Evolutionary conservation across 441 rosid genomes (phyloP).

Genomic region (Eutrema salsugineum): DNA sequence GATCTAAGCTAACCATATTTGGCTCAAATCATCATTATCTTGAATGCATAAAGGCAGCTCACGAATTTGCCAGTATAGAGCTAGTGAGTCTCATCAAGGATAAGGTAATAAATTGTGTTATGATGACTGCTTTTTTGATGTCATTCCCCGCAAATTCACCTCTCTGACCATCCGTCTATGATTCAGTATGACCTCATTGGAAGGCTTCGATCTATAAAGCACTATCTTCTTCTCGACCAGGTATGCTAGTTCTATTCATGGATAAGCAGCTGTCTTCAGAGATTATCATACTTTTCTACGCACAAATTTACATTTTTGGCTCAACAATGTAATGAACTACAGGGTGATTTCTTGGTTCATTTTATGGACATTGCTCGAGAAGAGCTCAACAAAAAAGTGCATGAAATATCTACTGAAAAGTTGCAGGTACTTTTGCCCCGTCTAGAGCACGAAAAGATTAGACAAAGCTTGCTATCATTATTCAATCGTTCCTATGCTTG

Average conservation of each 20-base stretch:
- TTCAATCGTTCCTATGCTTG: background rate
- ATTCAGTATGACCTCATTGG: slow-evolving; percentile 89
- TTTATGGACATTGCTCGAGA: slow-evolving; percentile 98
- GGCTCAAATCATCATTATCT: slow-evolving; percentile 94
- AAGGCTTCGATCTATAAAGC: slow-evolving; percentile 90
- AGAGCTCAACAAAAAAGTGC: slow-evolving; percentile 78
- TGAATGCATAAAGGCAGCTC: slow-evolving; percentile 89
- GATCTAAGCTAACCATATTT: slow-evolving; percentile 74
- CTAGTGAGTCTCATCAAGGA: slow-evolving; percentile 81
- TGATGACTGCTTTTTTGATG: slow-evolving; percentile 13
- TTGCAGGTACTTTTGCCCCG: slow-evolving; percentile 60
- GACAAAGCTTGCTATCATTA: slow-evolving; percentile 4
- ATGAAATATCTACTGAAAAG: slow-evolving; percentile 87
- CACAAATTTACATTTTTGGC: background rate
- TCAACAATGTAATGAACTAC: slow-evolving; percentile 21
- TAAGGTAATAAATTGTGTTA: slow-evolving; percentile 46
- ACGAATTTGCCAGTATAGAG: slow-evolving; percentile 87
- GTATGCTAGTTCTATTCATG: slow-evolving; percentile 36
- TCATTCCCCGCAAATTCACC: background rate
- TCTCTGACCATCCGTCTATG: slow-evolving; percentile 20
- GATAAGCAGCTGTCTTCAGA: background rate
- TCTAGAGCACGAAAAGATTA: background rate
- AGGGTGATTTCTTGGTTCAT: slow-evolving; percentile 99
- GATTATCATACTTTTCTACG: slow-evolving; percentile 10
- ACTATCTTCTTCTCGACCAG: slow-evolving; percentile 99